Evolutionary conservation across 2,329 filamentous ascomycete species (phyloP), one percentile per base, ranked within the genome.

Genomic region (Lachnellula hyalina): DNA sequence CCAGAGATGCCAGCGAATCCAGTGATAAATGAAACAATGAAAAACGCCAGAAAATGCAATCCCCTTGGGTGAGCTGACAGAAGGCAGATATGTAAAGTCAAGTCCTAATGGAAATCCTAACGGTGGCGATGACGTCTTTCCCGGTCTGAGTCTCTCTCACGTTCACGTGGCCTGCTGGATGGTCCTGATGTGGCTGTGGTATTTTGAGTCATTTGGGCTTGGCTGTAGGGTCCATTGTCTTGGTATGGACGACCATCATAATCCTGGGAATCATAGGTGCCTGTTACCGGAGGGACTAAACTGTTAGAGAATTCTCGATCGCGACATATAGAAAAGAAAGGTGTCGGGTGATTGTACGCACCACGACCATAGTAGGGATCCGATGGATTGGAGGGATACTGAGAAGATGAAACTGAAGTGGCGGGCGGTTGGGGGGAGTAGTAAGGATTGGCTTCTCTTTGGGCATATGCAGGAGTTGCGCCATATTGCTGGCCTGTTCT

Each of bases 361-460:
- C 82, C 80, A 76, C 81, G 81, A 73, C 79, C 79, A 63, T 79
- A 81, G 61, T 77, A 77, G 46, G 79, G 72, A 68, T 83, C 80
- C 67, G 73, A 68, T 57, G 78, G 74, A 65, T 78, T 78, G 23
- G 62, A 53, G 5, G 61, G 28, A 61, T 65, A 65, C 61, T 72
- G 66, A 51, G 69, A 63, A 58, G 74, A 74, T 36, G 72, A 66
- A 57, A 65, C 65, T 49, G 66, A 61, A 35, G 57, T 34, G 23
- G 19, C 19, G 58, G 64, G 65, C 56, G 63, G 69, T 70, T 53
- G 68, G 57, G 63, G 72, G 49, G 59, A 60, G 28, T 50, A 51
- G 25, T 56, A 52, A 46, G 23, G 17, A 17, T 12, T 35, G 19
- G 50, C 11, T 11, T 49, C 45, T 40, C 54, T 38, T 28, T 46